Evolutionary conservation across 2,329 filamentous ascomycete species (phyloP), one percentile per base, ranked within the genome.

Genomic region (Alternaria infectoria): DNA sequence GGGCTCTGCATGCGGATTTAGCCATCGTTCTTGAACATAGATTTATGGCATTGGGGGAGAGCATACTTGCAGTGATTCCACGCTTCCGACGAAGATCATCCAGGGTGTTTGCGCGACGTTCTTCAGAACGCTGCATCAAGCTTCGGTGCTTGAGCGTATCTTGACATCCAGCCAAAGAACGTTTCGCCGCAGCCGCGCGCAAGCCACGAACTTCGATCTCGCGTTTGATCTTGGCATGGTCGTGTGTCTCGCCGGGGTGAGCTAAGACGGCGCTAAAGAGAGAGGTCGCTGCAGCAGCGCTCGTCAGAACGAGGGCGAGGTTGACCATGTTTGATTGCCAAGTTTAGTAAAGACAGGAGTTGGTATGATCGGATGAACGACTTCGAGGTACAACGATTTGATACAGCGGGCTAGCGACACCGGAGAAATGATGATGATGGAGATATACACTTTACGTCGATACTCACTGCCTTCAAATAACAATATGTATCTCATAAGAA

Each of bases 201-300:
- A 67, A 36, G 15, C 74, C 65, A 55, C 76, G 73, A 32, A 52
- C 70, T 26, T 71, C 62, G 49, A 80, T 72, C 59, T 79, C 68
- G 9, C 75, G 70, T 66, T 73, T 74, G 63, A 79, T 59, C 26
- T 72, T 68, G 40, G 66, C 59, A 58, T 69, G 66, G 30, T 78
- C 73, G 51, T 79, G 76, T 50, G 75, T 72, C 62, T 79, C 77
- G 32, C 77, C 77, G 25, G 77, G 77, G 40, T 79, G 77, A 32
- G 76, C 76, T 36, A 64, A 17, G 13, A 64, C 66, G 30, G 66
- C 50, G 46, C 62, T 40, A 5, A 72, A 54, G 36, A 74, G 64
- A 15, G 67, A 69, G 49, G 70, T 61, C 13, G 61, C 66, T 17
- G 63, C 65, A 32, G 69, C 52, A 15, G 70, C 70, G 50, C 59